These are phyloP conservation scores for Penicillium cosmopolitanum DNA, from an alignment of 495 filamentous ascomycete species.

Conservation along the genomic window DNA sequence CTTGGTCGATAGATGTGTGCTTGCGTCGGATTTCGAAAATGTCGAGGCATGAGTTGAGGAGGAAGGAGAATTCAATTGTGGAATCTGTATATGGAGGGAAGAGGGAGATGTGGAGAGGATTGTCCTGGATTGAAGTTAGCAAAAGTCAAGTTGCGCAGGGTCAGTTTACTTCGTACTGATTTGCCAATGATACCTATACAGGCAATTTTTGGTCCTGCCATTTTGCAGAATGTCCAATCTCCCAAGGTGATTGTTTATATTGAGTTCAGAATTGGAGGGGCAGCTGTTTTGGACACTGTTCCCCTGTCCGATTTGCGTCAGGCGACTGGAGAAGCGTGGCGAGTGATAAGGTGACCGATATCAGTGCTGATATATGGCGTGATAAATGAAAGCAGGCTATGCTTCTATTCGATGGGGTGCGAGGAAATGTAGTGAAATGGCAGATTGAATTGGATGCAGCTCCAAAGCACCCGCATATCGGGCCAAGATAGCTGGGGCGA, in stretches of 20 bases:
- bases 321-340: not conserved
- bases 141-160: not conserved
- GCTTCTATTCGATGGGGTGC: not conserved
- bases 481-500: slow-evolving; percentile 2
- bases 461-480: not conserved
- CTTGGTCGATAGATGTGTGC: slow-evolving; percentile 68
- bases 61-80: slow-evolving; percentile 83
- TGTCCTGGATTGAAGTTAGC: slow-evolving; percentile 66
- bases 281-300: not conserved
- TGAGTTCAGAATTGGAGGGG: slow-evolving; percentile 4
- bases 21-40: slow-evolving; percentile 84
- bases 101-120: slow-evolving; percentile 89
- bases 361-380: not conserved
- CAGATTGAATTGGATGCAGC: too few species aligned
- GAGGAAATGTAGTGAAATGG: too few species aligned
- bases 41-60: slow-evolving; percentile 88
- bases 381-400: not conserved
- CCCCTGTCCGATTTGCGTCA: not conserved
- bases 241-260: not conserved
- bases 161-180: slow-evolving; percentile 58
- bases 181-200: slow-evolving; percentile 93
- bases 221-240: slow-evolving; percentile 14
- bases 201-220: slow-evolving; percentile 62
- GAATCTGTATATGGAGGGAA: slow-evolving; percentile 73
- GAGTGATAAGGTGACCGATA: not conserved